A percentile compares a stretch with the other conserved stretches of the same genome.
Conservation (phyloP, 2,329 filamentous ascomycete species). For the Monilinia fructicola region DNA sequence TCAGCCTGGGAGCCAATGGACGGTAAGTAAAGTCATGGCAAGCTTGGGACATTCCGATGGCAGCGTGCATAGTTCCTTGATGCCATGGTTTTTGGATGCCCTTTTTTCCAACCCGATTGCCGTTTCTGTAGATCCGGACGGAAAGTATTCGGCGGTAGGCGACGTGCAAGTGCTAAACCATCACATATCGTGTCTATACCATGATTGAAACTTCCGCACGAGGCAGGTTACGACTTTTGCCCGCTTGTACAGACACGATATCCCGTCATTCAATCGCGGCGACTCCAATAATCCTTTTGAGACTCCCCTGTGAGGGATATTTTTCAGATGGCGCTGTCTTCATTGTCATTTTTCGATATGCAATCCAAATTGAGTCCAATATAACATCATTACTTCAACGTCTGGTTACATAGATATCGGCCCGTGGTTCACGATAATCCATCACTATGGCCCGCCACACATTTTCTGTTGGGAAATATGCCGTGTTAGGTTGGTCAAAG, state of each 20-base stretch:
- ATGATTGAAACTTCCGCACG: neutral
- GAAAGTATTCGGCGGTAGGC: neutral
- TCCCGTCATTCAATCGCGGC: neutral
- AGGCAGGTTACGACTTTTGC: neutral
- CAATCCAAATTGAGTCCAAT: too few relatives aligned
- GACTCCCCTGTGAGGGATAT: neutral
- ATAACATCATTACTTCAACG: neutral
- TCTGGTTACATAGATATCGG: neutral
- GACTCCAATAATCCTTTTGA: neutral
- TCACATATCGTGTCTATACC: neutral
- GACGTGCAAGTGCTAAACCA: neutral
- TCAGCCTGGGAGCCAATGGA: neutral
- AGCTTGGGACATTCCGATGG: neutral
- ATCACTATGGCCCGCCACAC: neutral
- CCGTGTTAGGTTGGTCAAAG: neutral
- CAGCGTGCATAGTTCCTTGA: neutral
- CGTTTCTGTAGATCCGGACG: neutral
- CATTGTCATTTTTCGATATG: too few relatives aligned
- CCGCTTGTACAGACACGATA: neutral
- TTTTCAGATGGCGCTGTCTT: neutral
- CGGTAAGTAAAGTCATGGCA: neutral
- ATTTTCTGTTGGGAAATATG: neutral
- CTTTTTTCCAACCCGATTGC: neutral
- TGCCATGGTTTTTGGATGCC: neutral
- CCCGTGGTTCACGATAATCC: neutral